These are phyloP conservation scores for Argentina anserina DNA, from an alignment of 306 rosid genomes.

Conservation along the genomic window DNA sequence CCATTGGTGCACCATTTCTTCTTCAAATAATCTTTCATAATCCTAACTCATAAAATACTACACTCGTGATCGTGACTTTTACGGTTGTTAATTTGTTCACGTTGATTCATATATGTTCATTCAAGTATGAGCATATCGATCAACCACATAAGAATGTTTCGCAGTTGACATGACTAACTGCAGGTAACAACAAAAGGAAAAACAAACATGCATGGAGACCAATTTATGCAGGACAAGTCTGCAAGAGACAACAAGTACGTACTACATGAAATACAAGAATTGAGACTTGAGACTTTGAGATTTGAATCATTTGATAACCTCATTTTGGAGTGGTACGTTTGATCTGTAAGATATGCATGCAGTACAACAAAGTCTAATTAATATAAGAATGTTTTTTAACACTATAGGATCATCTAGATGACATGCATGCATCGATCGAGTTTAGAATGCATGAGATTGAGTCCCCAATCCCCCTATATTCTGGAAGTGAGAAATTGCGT, in stretches of 20 bases:
- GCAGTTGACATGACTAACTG: not conserved
- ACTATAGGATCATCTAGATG: not conserved
- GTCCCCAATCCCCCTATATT: not conserved
- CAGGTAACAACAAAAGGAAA: not conserved
- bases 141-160: not conserved
- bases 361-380: not conserved
- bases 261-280: not conserved
- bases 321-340: not conserved
- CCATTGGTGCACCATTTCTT: no score
- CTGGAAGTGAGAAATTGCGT: not conserved
- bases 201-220: not conserved
- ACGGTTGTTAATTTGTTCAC: not conserved
- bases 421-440: not conserved
- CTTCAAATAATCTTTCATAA: not conserved
- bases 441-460: not conserved
- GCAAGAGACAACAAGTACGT: not conserved
- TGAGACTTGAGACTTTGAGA: not conserved
- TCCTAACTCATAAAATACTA: not conserved
- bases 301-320: not conserved
- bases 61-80: not conserved
- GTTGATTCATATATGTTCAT: not conserved
- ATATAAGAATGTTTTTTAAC: no score
- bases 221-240: not conserved
- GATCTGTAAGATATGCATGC: not conserved
- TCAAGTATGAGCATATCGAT: not conserved